phyloP scores from a whole-genome alignment of 1,139 yeast genomes.

The Tardiomyces depauwii region DNA sequence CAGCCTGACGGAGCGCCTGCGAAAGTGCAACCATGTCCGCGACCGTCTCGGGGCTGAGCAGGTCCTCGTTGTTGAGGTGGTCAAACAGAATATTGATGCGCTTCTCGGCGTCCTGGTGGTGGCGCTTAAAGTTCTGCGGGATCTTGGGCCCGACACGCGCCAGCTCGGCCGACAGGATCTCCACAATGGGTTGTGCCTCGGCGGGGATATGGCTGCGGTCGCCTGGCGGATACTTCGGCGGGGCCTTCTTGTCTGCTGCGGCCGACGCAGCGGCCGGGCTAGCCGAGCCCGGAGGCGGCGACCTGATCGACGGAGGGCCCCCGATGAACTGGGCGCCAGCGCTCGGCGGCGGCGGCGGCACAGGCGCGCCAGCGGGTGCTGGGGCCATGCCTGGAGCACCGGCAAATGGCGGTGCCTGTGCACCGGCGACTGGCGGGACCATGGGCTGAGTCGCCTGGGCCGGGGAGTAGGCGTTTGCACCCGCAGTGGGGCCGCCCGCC shows the following conservation, averaged over 20 bases:
- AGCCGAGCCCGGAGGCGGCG: not conserved
- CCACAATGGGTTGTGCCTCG: conserved; percentile 46
- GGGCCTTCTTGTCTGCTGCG: conserved; percentile 6
- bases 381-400: conserved; percentile 7
- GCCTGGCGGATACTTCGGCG: conserved; percentile 48
- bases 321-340: conserved; percentile 15
- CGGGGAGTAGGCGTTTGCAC: conserved; percentile 29
- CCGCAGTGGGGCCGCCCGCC: conserved; percentile 15
- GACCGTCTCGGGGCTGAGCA: conserved; percentile 48
- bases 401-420: conserved; percentile 22
- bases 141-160: conserved; percentile 58
- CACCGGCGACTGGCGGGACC: conserved; percentile 11
- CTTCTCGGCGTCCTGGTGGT: conserved; percentile 71
- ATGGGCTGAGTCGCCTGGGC: conserved; percentile 12
- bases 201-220: conserved; percentile 63
- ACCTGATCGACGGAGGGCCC: not conserved
- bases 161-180: conserved; percentile 42
- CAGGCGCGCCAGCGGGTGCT: conserved; percentile 6
- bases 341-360: conserved; percentile 15
- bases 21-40: conserved; percentile 42
- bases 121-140: conserved; percentile 66
- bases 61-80: conserved; percentile 66
- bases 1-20: conserved; percentile 39
- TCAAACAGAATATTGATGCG: conserved; percentile 69
- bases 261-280: not conserved